Evolutionary conservation across 2,329 filamentous ascomycete genomes (phyloP), one percentile per base, ranked within the genome.

Genomic region (Lachnellula occidentalis): DNA sequence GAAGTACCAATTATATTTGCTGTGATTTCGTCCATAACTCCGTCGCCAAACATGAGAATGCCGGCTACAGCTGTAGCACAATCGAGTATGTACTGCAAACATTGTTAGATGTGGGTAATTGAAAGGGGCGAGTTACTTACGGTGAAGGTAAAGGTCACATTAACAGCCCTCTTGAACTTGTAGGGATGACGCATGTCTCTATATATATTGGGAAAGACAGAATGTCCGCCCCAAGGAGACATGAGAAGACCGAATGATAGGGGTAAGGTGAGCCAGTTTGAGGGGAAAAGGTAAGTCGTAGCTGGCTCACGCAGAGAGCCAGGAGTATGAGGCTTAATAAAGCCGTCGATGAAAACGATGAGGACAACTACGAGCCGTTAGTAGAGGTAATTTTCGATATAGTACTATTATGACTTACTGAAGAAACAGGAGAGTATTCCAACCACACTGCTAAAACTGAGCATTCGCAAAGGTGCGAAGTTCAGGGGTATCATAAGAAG

Each of bases 21-120:
- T 0, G 94, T 96, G 68, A 97, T 86, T 70, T 95, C 90, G 60
- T 96, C 92, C 54, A 80, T 81, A 51, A 96, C 89, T n/a, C 76
- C 79, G 62, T 95, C 88, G 57, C 92, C 92, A 70, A 96, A 99
- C 92, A 99, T 97, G 60, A 96, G 78, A 55, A 94, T 81, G 39
- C 94, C 92, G 11, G 88, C 82, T 45, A 94, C 80, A 24, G 90
- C 92, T 68, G 95, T 91, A 45, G 84, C 80, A 24, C 86, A 78
- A 69, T 97, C 92, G 12, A 97, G 79, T 19, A 89, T 67, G 69
- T 90, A 92, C 83, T 88, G 53, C 11, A 12, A 9, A 45, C 5
- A 11, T 19, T 49, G 37, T 53, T 34, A 51, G n/a, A 5, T 50
- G 36, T 46, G 15, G 46, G 15, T 14, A 1, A 7, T 15, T 19